Evolutionary conservation across 768 basidiomycete genomes (phyloP).

Genomic region (Boletus tylopilopsis): DNA sequence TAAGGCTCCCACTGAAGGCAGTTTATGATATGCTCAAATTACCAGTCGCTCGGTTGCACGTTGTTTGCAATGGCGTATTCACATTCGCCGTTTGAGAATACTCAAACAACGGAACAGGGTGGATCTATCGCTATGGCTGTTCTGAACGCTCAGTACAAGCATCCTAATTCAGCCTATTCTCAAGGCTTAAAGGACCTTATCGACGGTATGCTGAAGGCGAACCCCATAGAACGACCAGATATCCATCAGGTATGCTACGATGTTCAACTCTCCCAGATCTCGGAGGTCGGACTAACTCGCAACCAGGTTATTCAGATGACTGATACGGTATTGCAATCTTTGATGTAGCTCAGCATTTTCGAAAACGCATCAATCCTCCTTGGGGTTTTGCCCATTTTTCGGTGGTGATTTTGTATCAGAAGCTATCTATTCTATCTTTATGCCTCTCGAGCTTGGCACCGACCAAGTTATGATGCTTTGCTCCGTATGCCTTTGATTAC

Average conservation of each 20-base stretch:
- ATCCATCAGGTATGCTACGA: slow-evolving; percentile 66
- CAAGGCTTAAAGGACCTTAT: slow-evolving; percentile 80
- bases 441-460: neutral
- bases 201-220: slow-evolving; percentile 77
- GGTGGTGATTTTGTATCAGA: slow-evolving; percentile 5
- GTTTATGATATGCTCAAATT: slow-evolving; percentile 5
- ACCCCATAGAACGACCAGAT: slow-evolving; percentile 79
- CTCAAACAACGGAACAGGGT: slow-evolving; percentile 88
- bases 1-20: slow-evolving; percentile 33
- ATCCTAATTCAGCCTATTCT: slow-evolving; percentile 83
- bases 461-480: slow-evolving; percentile 4
- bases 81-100: slow-evolving; percentile 94
- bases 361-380: neutral
- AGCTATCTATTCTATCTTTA: slow-evolving; percentile 8
- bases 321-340: slow-evolving; percentile 56
- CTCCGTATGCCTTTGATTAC: neutral
- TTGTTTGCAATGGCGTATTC: slow-evolving; percentile 93
- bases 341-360: slow-evolving; percentile 36
- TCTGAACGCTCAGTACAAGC: slow-evolving; percentile 87
- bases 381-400: neutral
- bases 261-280: neutral
- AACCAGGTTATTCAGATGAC: slow-evolving; percentile 64
- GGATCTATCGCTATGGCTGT: slow-evolving; percentile 98
- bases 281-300: slow-evolving; percentile 1
- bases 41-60: slow-evolving; percentile 91